These are phyloP conservation scores for Candida coquimbonensis DNA, from an alignment of 805 yeast species.

Conservation along the genomic window DNA sequence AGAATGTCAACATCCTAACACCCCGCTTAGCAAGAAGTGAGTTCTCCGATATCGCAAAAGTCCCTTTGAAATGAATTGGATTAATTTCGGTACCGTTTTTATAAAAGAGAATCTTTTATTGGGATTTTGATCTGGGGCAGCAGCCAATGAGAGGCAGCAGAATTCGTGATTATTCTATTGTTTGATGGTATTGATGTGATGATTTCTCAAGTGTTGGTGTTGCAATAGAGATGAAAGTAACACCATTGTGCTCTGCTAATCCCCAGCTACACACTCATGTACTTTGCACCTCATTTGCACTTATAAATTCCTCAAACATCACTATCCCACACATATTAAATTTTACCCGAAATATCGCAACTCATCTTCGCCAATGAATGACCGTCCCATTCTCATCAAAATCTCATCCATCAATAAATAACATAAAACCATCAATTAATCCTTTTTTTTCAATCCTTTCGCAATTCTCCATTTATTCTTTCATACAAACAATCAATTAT, in stretches of 20 bases:
- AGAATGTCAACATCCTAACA: too few relatives aligned
- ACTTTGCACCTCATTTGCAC: neutral
- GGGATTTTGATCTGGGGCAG: too few relatives aligned
- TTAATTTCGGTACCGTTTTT: too few relatives aligned
- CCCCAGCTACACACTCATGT: neutral
- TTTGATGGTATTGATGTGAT: too few relatives aligned
- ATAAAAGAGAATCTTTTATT: too few relatives aligned
- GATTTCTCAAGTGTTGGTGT: too few relatives aligned
- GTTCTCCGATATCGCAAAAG: too few relatives aligned
- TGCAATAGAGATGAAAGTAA: neutral
- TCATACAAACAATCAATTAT: neutral
- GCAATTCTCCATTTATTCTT: too few relatives aligned
- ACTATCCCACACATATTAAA: neutral
- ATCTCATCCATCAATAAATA: neutral
- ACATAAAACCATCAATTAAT: neutral
- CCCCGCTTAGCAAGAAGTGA: too few relatives aligned
- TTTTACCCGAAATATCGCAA: neutral
- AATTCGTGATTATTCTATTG: too few relatives aligned
- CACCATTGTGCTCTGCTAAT: neutral
- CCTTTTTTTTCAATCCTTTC: neutral
- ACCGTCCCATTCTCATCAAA: neutral
- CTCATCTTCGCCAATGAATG: constrained; percentile 4
- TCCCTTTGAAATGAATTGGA: too few relatives aligned
- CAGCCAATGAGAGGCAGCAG: too few relatives aligned
- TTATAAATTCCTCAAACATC: neutral